Conservation (phyloP, 768 basidiomycete genomes). For the Cystofilobasidium capitatum region DNA sequence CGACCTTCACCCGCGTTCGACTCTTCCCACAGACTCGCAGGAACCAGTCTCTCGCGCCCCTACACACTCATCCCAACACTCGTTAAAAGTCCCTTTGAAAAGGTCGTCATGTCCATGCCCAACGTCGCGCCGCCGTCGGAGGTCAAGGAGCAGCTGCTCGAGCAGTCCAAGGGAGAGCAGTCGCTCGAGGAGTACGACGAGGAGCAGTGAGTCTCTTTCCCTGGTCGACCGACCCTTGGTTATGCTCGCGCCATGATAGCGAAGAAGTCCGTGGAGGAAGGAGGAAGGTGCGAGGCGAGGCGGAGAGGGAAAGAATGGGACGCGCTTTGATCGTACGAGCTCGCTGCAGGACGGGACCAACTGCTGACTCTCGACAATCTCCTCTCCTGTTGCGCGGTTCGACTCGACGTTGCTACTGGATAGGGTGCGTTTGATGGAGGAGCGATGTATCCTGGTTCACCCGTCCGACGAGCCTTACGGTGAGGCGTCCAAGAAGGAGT, state of each 20-base stretch:
- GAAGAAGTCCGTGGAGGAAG: background rate
- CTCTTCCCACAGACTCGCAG: no score
- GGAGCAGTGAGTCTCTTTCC: constrained; percentile 21
- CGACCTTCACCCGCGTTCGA: no score
- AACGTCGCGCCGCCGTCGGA: constrained; percentile 8
- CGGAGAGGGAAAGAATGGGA: background rate
- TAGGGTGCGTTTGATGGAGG: constrained; percentile 80
- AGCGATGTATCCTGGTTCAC: constrained; percentile 45
- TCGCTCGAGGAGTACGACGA: constrained; percentile 26
- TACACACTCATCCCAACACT: no score
- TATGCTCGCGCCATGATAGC: background rate
- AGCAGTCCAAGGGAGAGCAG: constrained; percentile 4
- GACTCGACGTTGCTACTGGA: no score
- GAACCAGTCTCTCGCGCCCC: no score
- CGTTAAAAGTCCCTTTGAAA: no score
- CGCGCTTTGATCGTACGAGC: constrained; percentile 4
- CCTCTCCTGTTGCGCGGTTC: background rate
- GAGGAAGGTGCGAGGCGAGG: no score
- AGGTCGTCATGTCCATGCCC: constrained; percentile 12
- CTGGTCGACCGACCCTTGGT: background rate
- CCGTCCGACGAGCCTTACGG: constrained; percentile 38
- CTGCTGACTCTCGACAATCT: background rate
- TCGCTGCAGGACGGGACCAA: background rate
- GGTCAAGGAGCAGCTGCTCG: constrained; percentile 13
- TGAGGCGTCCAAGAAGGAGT: constrained; percentile 84